Conservation (phyloP, 2,329 filamentous ascomycete species). For the Venturia carpophila region DNA sequence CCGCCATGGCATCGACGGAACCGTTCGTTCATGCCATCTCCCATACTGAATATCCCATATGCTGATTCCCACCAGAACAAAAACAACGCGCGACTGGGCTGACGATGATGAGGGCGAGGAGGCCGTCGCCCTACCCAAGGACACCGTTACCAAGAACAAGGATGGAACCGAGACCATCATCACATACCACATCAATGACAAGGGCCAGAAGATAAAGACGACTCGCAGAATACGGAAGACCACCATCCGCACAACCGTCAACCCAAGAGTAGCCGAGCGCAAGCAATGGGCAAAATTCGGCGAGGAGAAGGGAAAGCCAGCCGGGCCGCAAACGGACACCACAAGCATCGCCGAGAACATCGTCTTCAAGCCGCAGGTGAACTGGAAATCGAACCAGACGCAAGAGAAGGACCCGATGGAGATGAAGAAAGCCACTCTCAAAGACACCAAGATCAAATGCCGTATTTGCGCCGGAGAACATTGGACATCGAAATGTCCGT, state of each 20-base stretch:
- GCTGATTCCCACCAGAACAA: background rate
- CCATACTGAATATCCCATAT: background rate
- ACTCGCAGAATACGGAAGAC: conserved; percentile 92
- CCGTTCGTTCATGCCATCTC: background rate
- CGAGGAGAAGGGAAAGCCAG: conserved; percentile 71
- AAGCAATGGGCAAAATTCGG: conserved; percentile 93
- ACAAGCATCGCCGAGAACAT: conserved; percentile 97
- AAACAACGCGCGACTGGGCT: conserved; percentile 63
- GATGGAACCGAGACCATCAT: conserved; percentile 96
- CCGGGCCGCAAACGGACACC: conserved; percentile 79
- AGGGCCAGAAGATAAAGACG: conserved; percentile 93
- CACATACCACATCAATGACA: conserved; percentile 82
- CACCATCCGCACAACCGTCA: conserved; percentile 85
- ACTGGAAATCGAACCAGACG: conserved; percentile 78
- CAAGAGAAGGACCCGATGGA: conserved; percentile 70
- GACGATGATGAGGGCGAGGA: conserved; percentile 84
- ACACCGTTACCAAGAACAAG: conserved; percentile 90
- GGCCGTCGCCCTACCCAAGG: conserved; percentile 74
- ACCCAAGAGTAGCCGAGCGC: conserved; percentile 92
- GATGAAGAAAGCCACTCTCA: conserved; percentile 61
- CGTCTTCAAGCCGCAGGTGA: conserved; percentile 83
- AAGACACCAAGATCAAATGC: conserved; percentile 99
- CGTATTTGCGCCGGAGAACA: conserved; percentile 98
- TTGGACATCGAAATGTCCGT: conserved; percentile 97
- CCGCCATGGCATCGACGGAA: background rate